These are phyloP conservation scores for Hsuehochloa calcarea DNA, from an alignment of 176 grass and related monocot species.

Conservation along the genomic window DNA sequence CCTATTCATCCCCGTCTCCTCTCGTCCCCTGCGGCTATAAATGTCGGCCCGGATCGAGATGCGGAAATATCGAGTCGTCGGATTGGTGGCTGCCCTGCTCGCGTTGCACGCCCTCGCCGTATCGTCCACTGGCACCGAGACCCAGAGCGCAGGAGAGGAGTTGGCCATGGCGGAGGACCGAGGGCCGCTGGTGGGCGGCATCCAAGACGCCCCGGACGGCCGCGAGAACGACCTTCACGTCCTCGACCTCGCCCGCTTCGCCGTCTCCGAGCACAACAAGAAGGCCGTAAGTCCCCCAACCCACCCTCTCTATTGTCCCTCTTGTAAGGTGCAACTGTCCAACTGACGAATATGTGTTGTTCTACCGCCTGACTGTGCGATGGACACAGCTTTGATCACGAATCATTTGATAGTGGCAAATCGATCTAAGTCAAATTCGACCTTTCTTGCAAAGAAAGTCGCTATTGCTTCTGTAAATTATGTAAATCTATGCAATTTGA, in stretches of 20 bases:
- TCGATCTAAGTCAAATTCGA: background rate
- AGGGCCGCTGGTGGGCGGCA: constrained; percentile 30
- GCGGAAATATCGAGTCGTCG: constrained; percentile 9
- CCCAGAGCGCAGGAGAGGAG: background rate
- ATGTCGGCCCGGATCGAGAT: constrained; percentile 20
- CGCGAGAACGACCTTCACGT: constrained; percentile 57
- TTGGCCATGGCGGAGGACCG: constrained; percentile 22
- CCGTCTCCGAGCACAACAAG: constrained; percentile 83
- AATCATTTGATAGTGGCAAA: background rate
- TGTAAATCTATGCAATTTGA: background rate
- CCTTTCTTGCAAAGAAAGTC: background rate
- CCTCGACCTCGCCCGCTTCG: constrained; percentile 70
- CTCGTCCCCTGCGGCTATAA: constrained; percentile 29
- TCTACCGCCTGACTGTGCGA: background rate
- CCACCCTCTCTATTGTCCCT: background rate
- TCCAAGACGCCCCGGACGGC: constrained; percentile 34
- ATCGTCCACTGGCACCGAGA: background rate
- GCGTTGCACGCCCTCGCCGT: constrained; percentile 11
- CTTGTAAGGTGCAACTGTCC: background rate
- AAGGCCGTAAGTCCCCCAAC: constrained; percentile 47
- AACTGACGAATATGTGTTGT: background rate
- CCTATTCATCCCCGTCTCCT: background rate
- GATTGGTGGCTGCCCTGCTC: constrained; percentile 22
- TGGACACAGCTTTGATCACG: background rate
- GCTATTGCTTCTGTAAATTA: background rate